Percentiles rank a stretch among this genome's conserved stretches.
These are phyloP conservation scores for Ochetophila trinervis DNA, from an alignment of 306 rosid genomes.

Conservation along the genomic window DNA sequence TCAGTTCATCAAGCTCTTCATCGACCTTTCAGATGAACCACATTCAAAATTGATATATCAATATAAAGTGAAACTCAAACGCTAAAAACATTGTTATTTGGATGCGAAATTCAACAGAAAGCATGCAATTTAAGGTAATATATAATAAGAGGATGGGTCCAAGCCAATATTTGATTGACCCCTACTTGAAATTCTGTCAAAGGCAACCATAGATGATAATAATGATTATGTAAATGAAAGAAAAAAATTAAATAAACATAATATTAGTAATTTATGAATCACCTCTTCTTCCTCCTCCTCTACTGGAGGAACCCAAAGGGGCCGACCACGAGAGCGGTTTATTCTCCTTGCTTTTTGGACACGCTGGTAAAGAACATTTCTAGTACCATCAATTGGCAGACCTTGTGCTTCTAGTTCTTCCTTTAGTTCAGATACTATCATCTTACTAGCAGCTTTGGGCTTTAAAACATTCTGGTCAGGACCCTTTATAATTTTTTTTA, in stretches of 20 bases:
- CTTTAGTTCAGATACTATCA: conserved; percentile 84
- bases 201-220: background rate
- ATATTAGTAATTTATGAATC: conserved; percentile 12
- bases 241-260: background rate
- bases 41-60: conserved; percentile 22
- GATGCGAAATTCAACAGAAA: background rate
- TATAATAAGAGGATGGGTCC: background rate
- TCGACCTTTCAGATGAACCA: conserved; percentile 58
- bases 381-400: conserved; percentile 89
- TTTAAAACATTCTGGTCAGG: conserved; percentile 75
- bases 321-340: conserved; percentile 95
- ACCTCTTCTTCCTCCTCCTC: conserved; percentile 98
- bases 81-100: background rate
- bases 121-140: background rate
- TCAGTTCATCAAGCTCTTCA: conserved; percentile 85
- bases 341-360: conserved; percentile 99
- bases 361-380: conserved; percentile 98
- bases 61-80: conserved; percentile 11
- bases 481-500: conserved; percentile 79
- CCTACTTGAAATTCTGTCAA: background rate
- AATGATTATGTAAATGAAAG: background rate
- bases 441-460: conserved; percentile 99
- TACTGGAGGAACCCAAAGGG: conserved; percentile 96
- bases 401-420: conserved; percentile 96
- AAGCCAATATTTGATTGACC: background rate